Evolutionary conservation across 768 basidiomycete species (phyloP).

Genomic region (Trametes punicea): DNA sequence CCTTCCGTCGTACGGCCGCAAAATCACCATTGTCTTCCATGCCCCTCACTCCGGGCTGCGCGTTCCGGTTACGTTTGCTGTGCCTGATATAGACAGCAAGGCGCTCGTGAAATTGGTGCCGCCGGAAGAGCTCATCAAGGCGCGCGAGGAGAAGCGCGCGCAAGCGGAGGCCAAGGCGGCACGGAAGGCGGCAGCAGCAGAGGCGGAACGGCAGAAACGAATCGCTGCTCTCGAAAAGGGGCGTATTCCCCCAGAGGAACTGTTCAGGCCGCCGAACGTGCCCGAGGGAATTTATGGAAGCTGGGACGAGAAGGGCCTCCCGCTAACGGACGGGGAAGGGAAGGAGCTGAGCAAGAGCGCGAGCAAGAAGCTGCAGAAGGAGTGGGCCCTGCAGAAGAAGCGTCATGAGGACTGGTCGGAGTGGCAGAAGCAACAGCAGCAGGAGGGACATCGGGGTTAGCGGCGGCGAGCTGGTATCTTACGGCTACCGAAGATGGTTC

Average conservation of each 20-base stretch:
- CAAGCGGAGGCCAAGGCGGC: constrained; percentile 70
- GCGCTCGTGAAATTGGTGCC: constrained; percentile 92
- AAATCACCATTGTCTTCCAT: neutral
- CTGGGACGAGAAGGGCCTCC: constrained; percentile 85
- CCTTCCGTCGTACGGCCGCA: neutral
- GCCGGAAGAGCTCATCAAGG: constrained; percentile 74
- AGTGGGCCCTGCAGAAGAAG: constrained; percentile 69
- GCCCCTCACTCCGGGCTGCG: neutral
- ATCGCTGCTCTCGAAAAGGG: constrained; percentile 84
- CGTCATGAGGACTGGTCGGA: constrained; percentile 74
- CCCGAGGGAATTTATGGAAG: constrained; percentile 68
- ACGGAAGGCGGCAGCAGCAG: constrained; percentile 70
- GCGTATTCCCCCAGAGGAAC: constrained; percentile 62
- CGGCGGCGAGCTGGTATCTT: neutral
- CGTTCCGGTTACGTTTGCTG: neutral
- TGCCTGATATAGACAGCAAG: constrained; percentile 67
- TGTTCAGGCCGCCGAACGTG: constrained; percentile 84
- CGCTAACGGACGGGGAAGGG: constrained; percentile 80
- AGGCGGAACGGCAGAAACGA: constrained; percentile 64
- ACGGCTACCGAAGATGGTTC: neutral
- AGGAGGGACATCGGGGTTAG: neutral
- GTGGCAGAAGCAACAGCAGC: constrained; percentile 35
- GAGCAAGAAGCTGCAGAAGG: constrained; percentile 75
- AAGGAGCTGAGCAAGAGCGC: constrained; percentile 81
- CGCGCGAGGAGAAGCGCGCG: constrained; percentile 85